Base-by-base conservation (phyloP, 73 alveolate species). In the Uronychia binucleata region DNA sequence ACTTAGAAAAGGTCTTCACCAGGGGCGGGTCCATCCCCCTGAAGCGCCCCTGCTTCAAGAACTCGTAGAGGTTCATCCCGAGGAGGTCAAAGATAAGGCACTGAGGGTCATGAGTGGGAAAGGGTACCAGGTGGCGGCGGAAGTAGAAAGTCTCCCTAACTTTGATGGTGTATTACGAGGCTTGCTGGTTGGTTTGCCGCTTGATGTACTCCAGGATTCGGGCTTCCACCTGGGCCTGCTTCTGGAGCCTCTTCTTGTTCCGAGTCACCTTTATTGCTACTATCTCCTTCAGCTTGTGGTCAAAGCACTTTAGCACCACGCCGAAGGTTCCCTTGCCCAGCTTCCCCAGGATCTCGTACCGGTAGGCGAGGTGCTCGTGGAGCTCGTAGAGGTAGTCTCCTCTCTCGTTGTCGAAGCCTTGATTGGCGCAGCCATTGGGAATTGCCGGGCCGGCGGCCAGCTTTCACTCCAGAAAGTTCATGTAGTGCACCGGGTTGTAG, bases 321-420 rank as follows among this genome's bases (percentile, higher is more conserved):
- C 99, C 99, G 88, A 96, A 98, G 19, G 99, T 91, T 0, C 99
- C 99, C 75, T 93, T 90, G 1, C 99, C 99, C 14, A 97, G 88
- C 59, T 87, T 34, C 32, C 88, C 93, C 26, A 94, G 75, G 74
- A 98, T 91, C 88, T 98, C 99, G 93, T 98, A 98, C 82, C 99
- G 86, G 87, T 94, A 98, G 77, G 93, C 92, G 59, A 98, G 91
- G 88, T 98, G 99, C 77, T 97, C 98, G 77, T 97, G 97, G 46
- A 81, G 79, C 34, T 84, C 90, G 31, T 83, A 84, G 31, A 78
- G 81, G 81, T 98, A 98, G 77, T 98, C 98, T 34, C 99, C 99
- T 82, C 95, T 94, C 75, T 92, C 95, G 35, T 91, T 93, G 86
- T 97, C 98, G 88, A 84, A 83, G 1, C 85, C 88, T 26, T 74